Evolutionary conservation across 2,329 filamentous ascomycete genomes (phyloP).

Genomic region (Boeremia lycopersici): DNA sequence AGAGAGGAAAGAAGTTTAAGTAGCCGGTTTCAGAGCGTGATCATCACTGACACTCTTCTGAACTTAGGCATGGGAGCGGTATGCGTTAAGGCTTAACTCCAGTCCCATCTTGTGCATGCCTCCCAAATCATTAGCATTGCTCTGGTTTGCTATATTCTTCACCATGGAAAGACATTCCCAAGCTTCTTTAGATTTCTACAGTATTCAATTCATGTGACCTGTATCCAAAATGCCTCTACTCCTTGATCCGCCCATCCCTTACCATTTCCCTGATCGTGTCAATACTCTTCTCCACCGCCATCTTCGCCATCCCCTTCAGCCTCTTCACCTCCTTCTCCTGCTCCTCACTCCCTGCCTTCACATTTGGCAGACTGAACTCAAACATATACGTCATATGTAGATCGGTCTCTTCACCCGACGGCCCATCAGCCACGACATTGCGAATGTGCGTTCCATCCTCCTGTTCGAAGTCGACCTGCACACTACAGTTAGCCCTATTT

Average conservation of each 20-base stretch:
- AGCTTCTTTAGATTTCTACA: too few species aligned
- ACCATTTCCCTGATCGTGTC: slow-evolving; percentile 53
- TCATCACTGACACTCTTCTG: too few species aligned
- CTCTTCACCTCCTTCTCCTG: slow-evolving; percentile 33
- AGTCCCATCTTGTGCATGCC: too few species aligned
- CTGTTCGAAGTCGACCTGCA: slow-evolving; percentile 54
- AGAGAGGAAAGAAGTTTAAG: too few species aligned
- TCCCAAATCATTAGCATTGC: too few species aligned
- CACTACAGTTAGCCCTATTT: background rate
- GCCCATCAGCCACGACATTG: slow-evolving; percentile 53
- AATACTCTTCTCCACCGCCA: slow-evolving; percentile 52
- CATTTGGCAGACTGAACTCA: slow-evolving; percentile 47
- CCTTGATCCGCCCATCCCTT: slow-evolving; percentile 40
- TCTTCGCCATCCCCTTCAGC: slow-evolving; percentile 45
- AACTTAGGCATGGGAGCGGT: too few species aligned
- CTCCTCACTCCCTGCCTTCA: slow-evolving; percentile 46
- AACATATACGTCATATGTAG: slow-evolving; percentile 56
- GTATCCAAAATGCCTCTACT: background rate
- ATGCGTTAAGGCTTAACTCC: too few species aligned
- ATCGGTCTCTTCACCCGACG: slow-evolving; percentile 40
- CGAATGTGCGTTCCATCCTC: slow-evolving; percentile 51
- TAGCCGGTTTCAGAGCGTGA: too few species aligned
- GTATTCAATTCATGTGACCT: too few species aligned
- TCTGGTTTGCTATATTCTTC: too few species aligned
- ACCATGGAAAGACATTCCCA: too few species aligned